Percentiles rank a stretch among this genome's conserved stretches.
phyloP scores from a whole-genome alignment of 2,329 filamentous ascomycete species.

The Amylocarpus encephaloides region DNA sequence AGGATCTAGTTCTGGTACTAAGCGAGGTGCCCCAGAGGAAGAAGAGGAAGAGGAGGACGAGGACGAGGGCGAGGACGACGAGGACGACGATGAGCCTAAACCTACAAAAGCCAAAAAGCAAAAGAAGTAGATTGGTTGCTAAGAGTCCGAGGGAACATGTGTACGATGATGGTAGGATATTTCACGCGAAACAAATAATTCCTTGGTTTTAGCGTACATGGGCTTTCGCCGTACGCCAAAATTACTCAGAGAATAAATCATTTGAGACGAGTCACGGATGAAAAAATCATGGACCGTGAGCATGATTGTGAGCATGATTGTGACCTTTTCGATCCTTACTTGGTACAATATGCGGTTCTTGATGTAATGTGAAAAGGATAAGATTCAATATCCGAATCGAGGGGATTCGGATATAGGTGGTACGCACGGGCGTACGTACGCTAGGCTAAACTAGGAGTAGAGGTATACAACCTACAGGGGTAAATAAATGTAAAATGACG shows the following conservation, averaged over 20 bases:
- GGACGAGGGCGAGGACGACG: slow-evolving; percentile 1
- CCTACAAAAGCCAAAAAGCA: slow-evolving; percentile 15
- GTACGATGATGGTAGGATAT: background rate
- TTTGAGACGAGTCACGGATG: background rate
- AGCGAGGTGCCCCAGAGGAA: slow-evolving; percentile 11
- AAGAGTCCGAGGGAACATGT: background rate
- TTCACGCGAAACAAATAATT: background rate
- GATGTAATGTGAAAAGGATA: too few species aligned
- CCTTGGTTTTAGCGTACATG: background rate
- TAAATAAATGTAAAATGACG: too few species aligned
- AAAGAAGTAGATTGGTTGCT: slow-evolving; percentile 9
- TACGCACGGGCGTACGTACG: too few species aligned
- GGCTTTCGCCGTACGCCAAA: background rate
- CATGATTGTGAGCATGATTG: too few species aligned
- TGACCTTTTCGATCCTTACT: too few species aligned
- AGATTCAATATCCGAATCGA: too few species aligned
- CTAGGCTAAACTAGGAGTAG: too few species aligned
- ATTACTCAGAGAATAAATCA: background rate
- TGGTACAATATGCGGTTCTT: too few species aligned
- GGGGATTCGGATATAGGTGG: too few species aligned
- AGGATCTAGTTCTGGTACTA: slow-evolving; percentile 1
- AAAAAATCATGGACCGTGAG: too few species aligned
- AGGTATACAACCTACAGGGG: too few species aligned
- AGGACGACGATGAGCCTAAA: slow-evolving; percentile 17
- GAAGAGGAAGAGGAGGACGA: slow-evolving; percentile 5